These are phyloP conservation scores for Malassezia equina DNA, from an alignment of 1,284 basidiomycete genomes.

Conservation along the genomic window DNA sequence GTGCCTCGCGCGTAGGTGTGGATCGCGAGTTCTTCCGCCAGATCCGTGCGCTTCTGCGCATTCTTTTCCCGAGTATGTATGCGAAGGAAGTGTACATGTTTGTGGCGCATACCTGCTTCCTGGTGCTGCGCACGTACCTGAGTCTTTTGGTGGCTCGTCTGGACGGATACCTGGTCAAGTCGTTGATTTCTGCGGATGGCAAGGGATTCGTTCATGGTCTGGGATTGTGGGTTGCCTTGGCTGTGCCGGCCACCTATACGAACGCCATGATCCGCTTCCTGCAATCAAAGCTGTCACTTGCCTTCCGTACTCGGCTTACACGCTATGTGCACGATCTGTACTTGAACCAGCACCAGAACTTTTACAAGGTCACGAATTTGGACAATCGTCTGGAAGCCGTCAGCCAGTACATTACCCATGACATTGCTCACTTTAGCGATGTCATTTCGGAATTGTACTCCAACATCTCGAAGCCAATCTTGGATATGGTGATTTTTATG, in stretches of 20 bases:
- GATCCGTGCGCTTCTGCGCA: slow-evolving; percentile 43
- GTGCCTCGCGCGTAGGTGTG: slow-evolving; percentile 51
- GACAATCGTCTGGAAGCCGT: slow-evolving; percentile 43
- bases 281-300: slow-evolving; percentile 76
- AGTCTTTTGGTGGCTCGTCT: slow-evolving; percentile 73
- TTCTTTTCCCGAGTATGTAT: slow-evolving; percentile 33
- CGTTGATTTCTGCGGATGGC: slow-evolving; percentile 76
- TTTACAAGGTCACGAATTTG: slow-evolving; percentile 51
- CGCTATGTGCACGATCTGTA: slow-evolving; percentile 89
- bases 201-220: slow-evolving; percentile 74
- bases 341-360: slow-evolving; percentile 52
- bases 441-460: slow-evolving; percentile 71
- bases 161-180: slow-evolving; percentile 79
- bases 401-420: slow-evolving; percentile 70
- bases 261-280: slow-evolving; percentile 91
- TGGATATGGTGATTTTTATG: slow-evolving; percentile 87
- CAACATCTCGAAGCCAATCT: slow-evolving; percentile 62
- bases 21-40: slow-evolving; percentile 67
- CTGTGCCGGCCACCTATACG: slow-evolving; percentile 85
- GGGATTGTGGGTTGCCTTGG: slow-evolving; percentile 77
- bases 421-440: slow-evolving; percentile 82
- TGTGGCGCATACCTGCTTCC: slow-evolving; percentile 70
- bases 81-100: slow-evolving; percentile 67
- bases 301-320: slow-evolving; percentile 74
- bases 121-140: slow-evolving; percentile 64